Conservation (phyloP, 108 stramenopile species). For the Cyclostephanos invisitatus region DNA sequence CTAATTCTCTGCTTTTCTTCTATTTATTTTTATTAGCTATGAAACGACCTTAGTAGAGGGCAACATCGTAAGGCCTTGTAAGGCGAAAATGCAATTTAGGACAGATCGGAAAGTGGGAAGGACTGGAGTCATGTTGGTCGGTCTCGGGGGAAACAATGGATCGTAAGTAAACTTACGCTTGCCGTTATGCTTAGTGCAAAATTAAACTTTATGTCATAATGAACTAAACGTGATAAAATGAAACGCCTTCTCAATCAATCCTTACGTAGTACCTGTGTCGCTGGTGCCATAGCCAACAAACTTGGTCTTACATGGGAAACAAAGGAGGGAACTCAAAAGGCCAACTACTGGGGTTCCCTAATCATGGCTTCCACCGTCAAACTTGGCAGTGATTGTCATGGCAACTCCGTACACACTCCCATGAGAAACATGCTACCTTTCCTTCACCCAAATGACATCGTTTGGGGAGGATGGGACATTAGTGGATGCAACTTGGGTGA, state of each 20-base stretch:
- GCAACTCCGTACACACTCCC: constrained; percentile 90
- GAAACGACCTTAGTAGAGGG: constrained; percentile 91
- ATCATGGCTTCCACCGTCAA: constrained; percentile 92
- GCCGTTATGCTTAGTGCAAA: background rate
- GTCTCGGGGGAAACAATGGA: constrained; percentile 98
- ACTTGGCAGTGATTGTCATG: constrained; percentile 81
- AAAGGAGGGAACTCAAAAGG: constrained; percentile 82
- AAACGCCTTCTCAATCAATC: background rate
- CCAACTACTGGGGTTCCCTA: constrained; percentile 97
- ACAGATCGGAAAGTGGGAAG: constrained; percentile 91
- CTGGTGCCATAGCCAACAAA: constrained; percentile 95
- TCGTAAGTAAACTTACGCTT: constrained; percentile 52
- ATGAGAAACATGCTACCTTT: constrained; percentile 93
- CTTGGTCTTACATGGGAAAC: constrained; percentile 89
- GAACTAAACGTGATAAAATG: background rate
- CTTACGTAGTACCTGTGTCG: constrained; percentile 70
- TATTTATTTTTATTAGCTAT: constrained; percentile 57
- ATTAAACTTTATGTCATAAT: too few species aligned
- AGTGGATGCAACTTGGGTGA: constrained; percentile 88
- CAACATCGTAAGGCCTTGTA: constrained; percentile 71
- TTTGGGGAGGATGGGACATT: constrained; percentile 99
- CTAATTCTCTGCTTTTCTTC: constrained; percentile 3
- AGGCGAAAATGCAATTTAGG: constrained; percentile 81
- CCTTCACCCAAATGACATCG: constrained; percentile 92
- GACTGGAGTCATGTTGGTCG: constrained; percentile 96